Percentiles rank a stretch among this genome's conserved stretches.
Conservation (phyloP, 2,329 filamentous ascomycete genomes). For the Nemania abortiva region DNA sequence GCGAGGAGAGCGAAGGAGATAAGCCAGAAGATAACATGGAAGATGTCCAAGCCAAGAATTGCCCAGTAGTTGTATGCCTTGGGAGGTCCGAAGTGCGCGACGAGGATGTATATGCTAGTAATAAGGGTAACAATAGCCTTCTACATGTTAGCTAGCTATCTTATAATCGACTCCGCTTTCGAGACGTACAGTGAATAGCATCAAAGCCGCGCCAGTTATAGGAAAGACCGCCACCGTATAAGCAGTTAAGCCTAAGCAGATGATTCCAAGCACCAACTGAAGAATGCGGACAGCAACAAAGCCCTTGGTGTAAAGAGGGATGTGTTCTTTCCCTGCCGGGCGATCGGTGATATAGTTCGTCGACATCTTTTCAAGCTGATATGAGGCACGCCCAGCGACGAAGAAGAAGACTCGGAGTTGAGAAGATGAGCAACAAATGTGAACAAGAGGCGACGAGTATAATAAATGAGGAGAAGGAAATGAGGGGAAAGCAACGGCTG, state of each 20-base stretch:
- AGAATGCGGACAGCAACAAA: slow-evolving; percentile 60
- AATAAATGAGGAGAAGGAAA: neutral
- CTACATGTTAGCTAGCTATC: slow-evolving; percentile 8
- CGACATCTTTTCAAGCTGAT: slow-evolving; percentile 33
- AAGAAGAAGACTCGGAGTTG: slow-evolving; percentile 4
- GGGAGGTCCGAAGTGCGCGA: slow-evolving; percentile 57
- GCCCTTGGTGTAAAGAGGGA: slow-evolving; percentile 59
- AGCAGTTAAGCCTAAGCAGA: slow-evolving; percentile 61
- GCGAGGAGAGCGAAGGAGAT: slow-evolving; percentile 58
- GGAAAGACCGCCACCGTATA: slow-evolving; percentile 56
- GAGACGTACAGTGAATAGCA: slow-evolving; percentile 57
- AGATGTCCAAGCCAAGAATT: slow-evolving; percentile 63
- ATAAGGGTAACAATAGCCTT: slow-evolving; percentile 60
- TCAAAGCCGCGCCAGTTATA: slow-evolving; percentile 46
- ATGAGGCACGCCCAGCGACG: neutral
- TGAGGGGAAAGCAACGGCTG: neutral
- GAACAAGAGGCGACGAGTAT: neutral
- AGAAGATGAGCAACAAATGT: neutral
- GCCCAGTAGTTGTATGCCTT: slow-evolving; percentile 66
- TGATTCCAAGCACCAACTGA: slow-evolving; percentile 60
- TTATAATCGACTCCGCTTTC: neutral
- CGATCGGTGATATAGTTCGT: slow-evolving; percentile 51
- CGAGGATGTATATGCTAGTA: slow-evolving; percentile 60
- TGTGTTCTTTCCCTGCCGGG: slow-evolving; percentile 57
- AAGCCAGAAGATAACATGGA: slow-evolving; percentile 66